Percentiles rank a stretch among this genome's conserved stretches.
These are phyloP conservation scores for Saraca asoca DNA, from an alignment of 331 rosid species.

Conservation along the genomic window DNA sequence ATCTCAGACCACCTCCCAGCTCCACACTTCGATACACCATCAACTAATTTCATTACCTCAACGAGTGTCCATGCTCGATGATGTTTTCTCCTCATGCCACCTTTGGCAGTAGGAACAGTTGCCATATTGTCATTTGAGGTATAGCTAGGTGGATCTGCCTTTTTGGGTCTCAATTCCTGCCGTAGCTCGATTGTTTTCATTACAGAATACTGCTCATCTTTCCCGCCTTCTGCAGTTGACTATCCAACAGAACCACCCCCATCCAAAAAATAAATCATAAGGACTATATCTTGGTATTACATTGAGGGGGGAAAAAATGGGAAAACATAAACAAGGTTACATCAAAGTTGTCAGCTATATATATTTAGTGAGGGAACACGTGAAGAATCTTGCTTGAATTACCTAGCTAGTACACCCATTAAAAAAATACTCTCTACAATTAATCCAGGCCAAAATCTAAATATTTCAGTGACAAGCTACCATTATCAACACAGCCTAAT, in stretches of 20 bases:
- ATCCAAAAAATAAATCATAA: neutral
- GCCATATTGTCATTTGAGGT: slow-evolving; percentile 51
- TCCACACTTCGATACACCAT: slow-evolving; percentile 89
- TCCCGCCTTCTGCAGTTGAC: slow-evolving; percentile 52
- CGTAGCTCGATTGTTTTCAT: slow-evolving; percentile 41
- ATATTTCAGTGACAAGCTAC: neutral
- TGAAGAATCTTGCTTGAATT: too few relatives aligned
- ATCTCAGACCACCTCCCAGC: slow-evolving; percentile 99
- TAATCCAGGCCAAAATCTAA: slow-evolving; percentile 9
- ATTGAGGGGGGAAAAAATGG: neutral
- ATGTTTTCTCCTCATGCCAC: slow-evolving; percentile 92
- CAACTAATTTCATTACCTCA: slow-evolving; percentile 88
- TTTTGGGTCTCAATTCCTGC: slow-evolving; percentile 50
- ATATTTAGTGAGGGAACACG: neutral
- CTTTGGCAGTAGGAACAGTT: slow-evolving; percentile 70
- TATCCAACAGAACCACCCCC: slow-evolving; percentile 28
- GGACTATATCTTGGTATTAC: neutral
- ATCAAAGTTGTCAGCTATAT: slow-evolving; percentile 10
- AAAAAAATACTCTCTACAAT: slow-evolving; percentile 1
- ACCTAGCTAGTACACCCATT: neutral
- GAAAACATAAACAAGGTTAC: neutral
- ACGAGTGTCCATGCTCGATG: slow-evolving; percentile 95
- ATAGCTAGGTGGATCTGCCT: slow-evolving; percentile 48
- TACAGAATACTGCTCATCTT: slow-evolving; percentile 45
- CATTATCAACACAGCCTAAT: neutral